Evolutionary conservation across 768 basidiomycete species (phyloP).

Genomic region (Multifurca ochricompacta): DNA sequence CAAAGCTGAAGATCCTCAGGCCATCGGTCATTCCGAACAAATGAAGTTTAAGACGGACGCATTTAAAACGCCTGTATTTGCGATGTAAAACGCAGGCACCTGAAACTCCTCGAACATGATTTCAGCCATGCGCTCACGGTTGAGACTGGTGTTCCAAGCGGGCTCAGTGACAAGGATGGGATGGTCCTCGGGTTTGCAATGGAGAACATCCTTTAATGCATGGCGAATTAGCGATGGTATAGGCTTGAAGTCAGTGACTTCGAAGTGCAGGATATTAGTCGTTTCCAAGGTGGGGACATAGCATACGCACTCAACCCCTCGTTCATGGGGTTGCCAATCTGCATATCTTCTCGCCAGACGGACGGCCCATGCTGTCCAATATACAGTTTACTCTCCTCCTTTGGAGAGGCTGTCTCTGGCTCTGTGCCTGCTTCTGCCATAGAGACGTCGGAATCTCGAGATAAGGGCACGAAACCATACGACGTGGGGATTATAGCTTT

Average conservation of each 20-base stretch:
- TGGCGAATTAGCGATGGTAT: conserved; percentile 65
- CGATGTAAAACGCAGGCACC: conserved; percentile 93
- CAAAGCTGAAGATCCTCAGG: conserved; percentile 52
- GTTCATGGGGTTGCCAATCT: conserved; percentile 71
- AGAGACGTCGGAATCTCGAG: conserved; percentile 41
- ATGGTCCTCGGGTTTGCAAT: conserved; percentile 72
- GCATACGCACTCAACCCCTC: conserved; percentile 72
- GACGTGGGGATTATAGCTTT: conserved; percentile 85
- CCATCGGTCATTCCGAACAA: background rate
- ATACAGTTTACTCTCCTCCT: conserved; percentile 52
- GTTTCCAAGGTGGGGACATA: background rate
- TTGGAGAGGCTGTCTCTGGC: conserved; percentile 31
- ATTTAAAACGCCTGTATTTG: conserved; percentile 89
- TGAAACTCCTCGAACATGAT: conserved; percentile 97
- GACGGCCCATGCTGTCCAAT: conserved; percentile 85
- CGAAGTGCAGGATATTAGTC: background rate
- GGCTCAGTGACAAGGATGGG: conserved; percentile 92
- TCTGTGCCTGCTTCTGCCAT: conserved; percentile 45
- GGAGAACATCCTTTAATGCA: conserved; percentile 70
- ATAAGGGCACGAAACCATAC: conserved; percentile 63
- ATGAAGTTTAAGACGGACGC: conserved; percentile 43
- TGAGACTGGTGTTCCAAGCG: conserved; percentile 91
- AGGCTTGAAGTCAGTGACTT: conserved; percentile 72
- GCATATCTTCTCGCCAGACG: conserved; percentile 86
- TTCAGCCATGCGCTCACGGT: conserved; percentile 91